These are phyloP conservation scores for Ceratocystis lukuohia DNA, from an alignment of 2,329 filamentous ascomycete species.

Conservation along the genomic window DNA sequence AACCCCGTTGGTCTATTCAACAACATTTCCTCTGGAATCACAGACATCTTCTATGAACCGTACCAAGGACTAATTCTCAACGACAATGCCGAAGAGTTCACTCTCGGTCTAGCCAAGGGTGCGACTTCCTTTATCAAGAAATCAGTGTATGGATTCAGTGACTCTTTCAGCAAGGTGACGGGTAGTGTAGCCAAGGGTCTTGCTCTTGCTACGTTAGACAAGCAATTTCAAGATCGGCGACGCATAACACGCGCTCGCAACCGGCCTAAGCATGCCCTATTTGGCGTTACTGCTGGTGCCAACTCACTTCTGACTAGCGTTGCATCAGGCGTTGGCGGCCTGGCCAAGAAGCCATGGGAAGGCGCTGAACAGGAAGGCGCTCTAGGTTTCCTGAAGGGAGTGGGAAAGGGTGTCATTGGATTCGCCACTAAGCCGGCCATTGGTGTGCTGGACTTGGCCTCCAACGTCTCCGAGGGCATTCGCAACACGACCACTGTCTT, in stretches of 20 bases:
- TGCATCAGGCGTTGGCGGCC: conserved; percentile 82
- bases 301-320: conserved; percentile 90
- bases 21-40: conserved; percentile 92
- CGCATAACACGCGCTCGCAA: conserved; percentile 89
- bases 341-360: conserved; percentile 86
- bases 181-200: conserved; percentile 94
- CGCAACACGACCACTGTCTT: conserved; percentile 98
- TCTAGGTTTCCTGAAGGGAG: conserved; percentile 89
- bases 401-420: conserved; percentile 86
- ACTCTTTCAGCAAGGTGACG: conserved; percentile 95
- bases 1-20: conserved; percentile 98
- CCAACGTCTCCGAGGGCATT: conserved; percentile 92
- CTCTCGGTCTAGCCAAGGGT: conserved; percentile 88
- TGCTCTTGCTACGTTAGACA: conserved; percentile 88
- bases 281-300: conserved; percentile 87
- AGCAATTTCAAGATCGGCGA: conserved; percentile 93
- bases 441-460: conserved; percentile 90
- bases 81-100: conserved; percentile 87
- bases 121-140: conserved; percentile 98
- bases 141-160: conserved; percentile 90
- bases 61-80: conserved; percentile 97
- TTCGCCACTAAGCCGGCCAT: conserved; percentile 96
- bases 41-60: conserved; percentile 97
- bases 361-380: conserved; percentile 93
- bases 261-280: conserved; percentile 89